Conservation (phyloP, 1,284 basidiomycete genomes). For the Caloboletus inedulis region DNA sequence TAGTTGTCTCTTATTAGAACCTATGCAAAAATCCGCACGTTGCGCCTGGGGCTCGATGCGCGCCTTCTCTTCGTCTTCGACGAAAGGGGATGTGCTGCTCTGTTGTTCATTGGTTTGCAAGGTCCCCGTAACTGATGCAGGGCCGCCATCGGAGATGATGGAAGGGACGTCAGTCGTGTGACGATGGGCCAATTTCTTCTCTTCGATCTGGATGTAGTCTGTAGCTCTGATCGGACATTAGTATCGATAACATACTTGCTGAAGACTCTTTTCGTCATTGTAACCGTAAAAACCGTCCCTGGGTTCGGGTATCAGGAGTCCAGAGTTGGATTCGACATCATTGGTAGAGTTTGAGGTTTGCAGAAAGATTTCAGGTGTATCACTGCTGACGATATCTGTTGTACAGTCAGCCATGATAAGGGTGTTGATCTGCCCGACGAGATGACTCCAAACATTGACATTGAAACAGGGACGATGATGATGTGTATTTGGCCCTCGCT, state of each 20-base stretch:
- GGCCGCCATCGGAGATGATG: slow-evolving; percentile 41
- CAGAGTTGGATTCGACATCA: slow-evolving; percentile 20
- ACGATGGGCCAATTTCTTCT: slow-evolving; percentile 63
- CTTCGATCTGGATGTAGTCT: slow-evolving; percentile 55
- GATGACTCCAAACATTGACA: slow-evolving; percentile 1
- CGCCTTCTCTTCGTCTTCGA: slow-evolving; percentile 43
- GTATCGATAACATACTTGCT: slow-evolving; percentile 52
- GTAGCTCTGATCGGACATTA: background rate
- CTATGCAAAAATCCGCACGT: slow-evolving; percentile 12
- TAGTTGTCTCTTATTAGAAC: slow-evolving; percentile 5
- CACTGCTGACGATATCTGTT: background rate
- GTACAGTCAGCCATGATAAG: slow-evolving; percentile 16
- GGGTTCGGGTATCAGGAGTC: slow-evolving; percentile 53
- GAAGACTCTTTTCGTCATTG: slow-evolving; percentile 67
- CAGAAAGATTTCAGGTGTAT: background rate
- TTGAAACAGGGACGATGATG: slow-evolving; percentile 9
- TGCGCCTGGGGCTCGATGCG: slow-evolving; percentile 29
- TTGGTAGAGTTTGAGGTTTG: slow-evolving; percentile 5
- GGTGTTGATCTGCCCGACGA: background rate
- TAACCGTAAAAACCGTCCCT: slow-evolving; percentile 75
- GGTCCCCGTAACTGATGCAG: slow-evolving; percentile 36
- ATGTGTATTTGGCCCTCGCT: slow-evolving; percentile 15
- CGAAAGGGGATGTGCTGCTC: slow-evolving; percentile 25
- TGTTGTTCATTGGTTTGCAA: slow-evolving; percentile 23
- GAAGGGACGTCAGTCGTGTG: slow-evolving; percentile 40